These are phyloP conservation scores for Leccinum incarnatum DNA, from an alignment of 768 basidiomycete species.

Conservation along the genomic window DNA sequence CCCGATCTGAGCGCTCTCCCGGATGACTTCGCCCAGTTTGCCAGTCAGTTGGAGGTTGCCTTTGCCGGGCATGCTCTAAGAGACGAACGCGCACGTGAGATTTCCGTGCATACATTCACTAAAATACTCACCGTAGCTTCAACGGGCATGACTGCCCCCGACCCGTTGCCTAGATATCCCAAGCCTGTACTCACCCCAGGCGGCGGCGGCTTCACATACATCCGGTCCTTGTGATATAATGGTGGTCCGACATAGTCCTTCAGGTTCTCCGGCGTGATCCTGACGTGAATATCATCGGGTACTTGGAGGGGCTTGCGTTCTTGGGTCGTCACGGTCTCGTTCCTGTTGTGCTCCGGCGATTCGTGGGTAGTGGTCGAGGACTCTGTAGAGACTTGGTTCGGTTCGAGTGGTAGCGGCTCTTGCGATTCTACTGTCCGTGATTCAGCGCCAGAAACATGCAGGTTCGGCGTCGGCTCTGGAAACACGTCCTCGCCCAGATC, in stretches of 20 bases:
- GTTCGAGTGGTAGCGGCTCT: slow-evolving; percentile 43
- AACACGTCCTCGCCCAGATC: slow-evolving; percentile 86
- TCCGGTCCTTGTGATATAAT: slow-evolving; percentile 90
- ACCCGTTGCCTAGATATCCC: slow-evolving; percentile 95
- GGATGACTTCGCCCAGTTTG: slow-evolving; percentile 96
- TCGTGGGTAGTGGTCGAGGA: slow-evolving; percentile 12
- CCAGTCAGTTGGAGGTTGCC: slow-evolving; percentile 90
- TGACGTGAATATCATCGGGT: slow-evolving; percentile 73
- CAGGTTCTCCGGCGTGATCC: slow-evolving; percentile 81
- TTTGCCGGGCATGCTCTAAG: slow-evolving; percentile 93
- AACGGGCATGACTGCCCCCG: slow-evolving; percentile 95
- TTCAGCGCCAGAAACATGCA: slow-evolving; percentile 15
- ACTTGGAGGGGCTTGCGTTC: slow-evolving; percentile 79
- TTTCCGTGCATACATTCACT: neutral
- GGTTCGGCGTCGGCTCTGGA: slow-evolving; percentile 57
- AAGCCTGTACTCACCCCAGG: slow-evolving; percentile 93
- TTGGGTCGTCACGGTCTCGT: slow-evolving; percentile 66
- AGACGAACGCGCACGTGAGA: neutral
- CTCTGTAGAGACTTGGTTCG: slow-evolving; percentile 21
- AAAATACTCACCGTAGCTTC: slow-evolving; percentile 75
- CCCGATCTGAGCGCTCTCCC: slow-evolving; percentile 94
- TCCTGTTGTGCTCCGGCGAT: slow-evolving; percentile 28
- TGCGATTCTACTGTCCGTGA: slow-evolving; percentile 50
- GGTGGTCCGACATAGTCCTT: slow-evolving; percentile 97
- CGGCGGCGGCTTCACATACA: slow-evolving; percentile 80